Percentiles rank a stretch among this genome's conserved stretches.
Evolutionary conservation across 1,284 basidiomycete genomes (phyloP).

Genomic region (Lentinus polychrous): DNA sequence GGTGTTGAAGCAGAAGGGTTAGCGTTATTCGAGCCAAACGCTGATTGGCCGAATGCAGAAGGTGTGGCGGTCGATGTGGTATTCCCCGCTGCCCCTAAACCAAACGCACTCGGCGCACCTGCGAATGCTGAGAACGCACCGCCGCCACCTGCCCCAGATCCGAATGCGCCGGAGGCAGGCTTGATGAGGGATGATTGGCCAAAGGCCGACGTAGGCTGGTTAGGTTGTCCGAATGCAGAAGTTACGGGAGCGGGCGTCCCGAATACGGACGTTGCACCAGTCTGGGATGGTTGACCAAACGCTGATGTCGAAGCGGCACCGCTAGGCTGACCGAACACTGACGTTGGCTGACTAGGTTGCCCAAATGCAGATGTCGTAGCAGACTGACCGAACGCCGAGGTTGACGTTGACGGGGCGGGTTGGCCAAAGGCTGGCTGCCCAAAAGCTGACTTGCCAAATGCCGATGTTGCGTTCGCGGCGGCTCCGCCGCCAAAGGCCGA

Average conservation of each 20-base stretch:
- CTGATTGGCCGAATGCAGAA: conserved; percentile 24
- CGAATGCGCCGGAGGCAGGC: conserved; percentile 30
- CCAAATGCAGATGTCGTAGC: conserved; percentile 22
- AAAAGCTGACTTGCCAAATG: conserved; percentile 29
- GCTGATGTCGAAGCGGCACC: conserved; percentile 16
- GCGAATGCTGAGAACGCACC: conserved; percentile 30
- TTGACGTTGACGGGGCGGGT: conserved; percentile 15
- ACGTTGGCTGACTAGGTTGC: conserved; percentile 13
- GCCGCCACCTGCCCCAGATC: conserved; percentile 19
- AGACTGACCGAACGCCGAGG: conserved; percentile 21
- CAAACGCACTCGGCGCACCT: conserved; percentile 27
- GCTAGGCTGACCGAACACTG: conserved; percentile 29
- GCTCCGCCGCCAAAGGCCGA: conserved; percentile 31
- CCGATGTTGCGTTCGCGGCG: conserved; percentile 9
- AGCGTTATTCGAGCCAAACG: conserved; percentile 12
- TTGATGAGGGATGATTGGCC: conserved; percentile 26
- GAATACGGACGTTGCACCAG: conserved; percentile 17
- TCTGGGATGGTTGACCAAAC: conserved; percentile 26
- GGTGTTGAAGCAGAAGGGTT: conserved; percentile 16
- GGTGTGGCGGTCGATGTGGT: conserved; percentile 9
- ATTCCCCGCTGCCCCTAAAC: conserved; percentile 19
- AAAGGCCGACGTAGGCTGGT: conserved; percentile 22
- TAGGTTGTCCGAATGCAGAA: conserved; percentile 27
- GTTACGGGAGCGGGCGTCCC: conserved; percentile 17
- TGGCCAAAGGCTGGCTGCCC: conserved; percentile 25